phyloP scores from a whole-genome alignment of 768 basidiomycete species.

The Panaeolus cyanescens region DNA sequence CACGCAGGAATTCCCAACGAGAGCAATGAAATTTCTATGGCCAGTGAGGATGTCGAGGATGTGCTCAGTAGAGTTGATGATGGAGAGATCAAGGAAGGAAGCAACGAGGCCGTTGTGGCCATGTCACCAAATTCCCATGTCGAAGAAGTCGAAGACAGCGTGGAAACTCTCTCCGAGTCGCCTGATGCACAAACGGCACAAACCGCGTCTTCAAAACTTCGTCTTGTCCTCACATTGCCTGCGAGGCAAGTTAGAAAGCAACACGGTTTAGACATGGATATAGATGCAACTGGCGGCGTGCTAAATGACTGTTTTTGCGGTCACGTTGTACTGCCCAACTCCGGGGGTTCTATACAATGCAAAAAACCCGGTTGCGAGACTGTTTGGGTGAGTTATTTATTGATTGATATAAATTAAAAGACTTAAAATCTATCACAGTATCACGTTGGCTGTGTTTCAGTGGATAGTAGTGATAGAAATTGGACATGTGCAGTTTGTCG shows the following conservation, averaged over 20 bases:
- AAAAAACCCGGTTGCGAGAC: conserved; percentile 7
- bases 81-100: too few relatives aligned
- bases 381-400: conserved; percentile 9
- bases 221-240: not conserved
- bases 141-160: not conserved
- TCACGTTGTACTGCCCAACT: conserved; percentile 1
- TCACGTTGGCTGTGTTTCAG: conserved; percentile 8
- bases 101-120: too few relatives aligned
- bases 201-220: not conserved
- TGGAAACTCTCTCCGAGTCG: not conserved
- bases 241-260: not conserved
- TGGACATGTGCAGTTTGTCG: conserved; percentile 7
- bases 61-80: too few relatives aligned
- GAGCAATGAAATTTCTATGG: too few relatives aligned
- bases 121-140: too few relatives aligned
- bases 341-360: conserved; percentile 4
- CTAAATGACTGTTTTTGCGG: conserved; percentile 6
- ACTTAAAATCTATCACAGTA: too few relatives aligned
- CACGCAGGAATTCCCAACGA: too few relatives aligned
- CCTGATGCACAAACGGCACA: not conserved
- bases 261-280: not conserved
- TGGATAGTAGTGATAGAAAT: not conserved
- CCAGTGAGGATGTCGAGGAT: too few relatives aligned
- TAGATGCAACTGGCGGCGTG: not conserved
- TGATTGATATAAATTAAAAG: not conserved